Conservation (phyloP, 176 grass and related monocot genomes). For the Cenchrus purpureus region DNA sequence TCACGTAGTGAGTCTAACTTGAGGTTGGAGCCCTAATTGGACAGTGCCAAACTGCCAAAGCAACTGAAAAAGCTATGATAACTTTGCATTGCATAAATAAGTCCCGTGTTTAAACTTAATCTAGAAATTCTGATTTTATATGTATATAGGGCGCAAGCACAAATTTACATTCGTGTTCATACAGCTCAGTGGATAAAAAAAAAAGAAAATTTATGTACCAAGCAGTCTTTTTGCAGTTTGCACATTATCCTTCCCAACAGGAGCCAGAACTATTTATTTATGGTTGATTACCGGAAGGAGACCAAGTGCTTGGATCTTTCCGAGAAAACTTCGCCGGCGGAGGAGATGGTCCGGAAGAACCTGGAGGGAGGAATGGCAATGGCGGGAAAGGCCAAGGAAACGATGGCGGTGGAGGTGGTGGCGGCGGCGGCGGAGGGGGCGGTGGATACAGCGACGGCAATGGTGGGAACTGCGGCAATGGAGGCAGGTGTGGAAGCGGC, state of each 20-base stretch:
- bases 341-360: slow-evolving; percentile 47
- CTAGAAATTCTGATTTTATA: not conserved
- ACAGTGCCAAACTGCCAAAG: not conserved
- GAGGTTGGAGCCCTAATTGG: not conserved
- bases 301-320: slow-evolving; percentile 46
- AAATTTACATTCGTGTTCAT: not conserved
- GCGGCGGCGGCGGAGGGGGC: slow-evolving; percentile 43
- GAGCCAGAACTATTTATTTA: slow-evolving; percentile 1
- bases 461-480: slow-evolving; percentile 51
- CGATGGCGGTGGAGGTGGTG: slow-evolving; percentile 42
- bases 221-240: not conserved
- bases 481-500: slow-evolving; percentile 53
- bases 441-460: slow-evolving; percentile 29
- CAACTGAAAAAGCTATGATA: not conserved
- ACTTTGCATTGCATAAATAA: not conserved
- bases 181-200: not conserved
- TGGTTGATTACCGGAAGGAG: slow-evolving; percentile 32
- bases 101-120: not conserved
- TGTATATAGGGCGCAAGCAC: not conserved
- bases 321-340: slow-evolving; percentile 28
- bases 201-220: slow-evolving; percentile 12
- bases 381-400: slow-evolving; percentile 70
- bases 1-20: not conserved
- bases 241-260: not conserved
- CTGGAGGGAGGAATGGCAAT: slow-evolving; percentile 52